Percentiles rank a stretch among this genome's conserved stretches.
phyloP scores from a whole-genome alignment of 2,329 filamentous ascomycete genomes.

The Aspergillus spinulosporus region DNA sequence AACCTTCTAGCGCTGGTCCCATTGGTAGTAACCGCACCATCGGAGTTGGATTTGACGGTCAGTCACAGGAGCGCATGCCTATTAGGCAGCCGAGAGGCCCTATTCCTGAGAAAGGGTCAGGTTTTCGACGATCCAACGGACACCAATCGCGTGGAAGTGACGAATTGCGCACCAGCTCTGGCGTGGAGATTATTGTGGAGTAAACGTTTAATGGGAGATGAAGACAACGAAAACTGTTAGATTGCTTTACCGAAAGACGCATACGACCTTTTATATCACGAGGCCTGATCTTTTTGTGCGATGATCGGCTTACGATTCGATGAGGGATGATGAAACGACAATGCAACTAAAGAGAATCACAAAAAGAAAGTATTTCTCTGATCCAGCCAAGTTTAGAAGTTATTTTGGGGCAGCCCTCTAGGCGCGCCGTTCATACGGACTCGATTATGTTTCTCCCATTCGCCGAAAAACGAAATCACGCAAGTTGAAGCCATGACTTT shows the following conservation, averaged over 20 bases:
- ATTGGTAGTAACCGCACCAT: slow-evolving; percentile 66
- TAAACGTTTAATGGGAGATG: slow-evolving; percentile 45
- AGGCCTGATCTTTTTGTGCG: slow-evolving; percentile 40
- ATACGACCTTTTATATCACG: slow-evolving; percentile 44
- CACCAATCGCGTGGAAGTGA: slow-evolving; percentile 64
- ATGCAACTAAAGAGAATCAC: slow-evolving; percentile 40
- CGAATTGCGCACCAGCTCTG: slow-evolving; percentile 61
- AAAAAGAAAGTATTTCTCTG: slow-evolving; percentile 41
- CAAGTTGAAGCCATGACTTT: slow-evolving; percentile 28
- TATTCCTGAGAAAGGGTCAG: slow-evolving; percentile 58
- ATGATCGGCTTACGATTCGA: slow-evolving; percentile 49
- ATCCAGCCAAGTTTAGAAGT: slow-evolving; percentile 46
- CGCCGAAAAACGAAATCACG: slow-evolving; percentile 32
- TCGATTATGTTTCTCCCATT: slow-evolving; percentile 27
- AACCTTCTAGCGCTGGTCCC: slow-evolving; percentile 52
- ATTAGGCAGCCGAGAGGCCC: slow-evolving; percentile 64
- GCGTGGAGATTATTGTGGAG: slow-evolving; percentile 65
- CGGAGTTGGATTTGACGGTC: slow-evolving; percentile 59
- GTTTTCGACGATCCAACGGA: slow-evolving; percentile 62
- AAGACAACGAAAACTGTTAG: slow-evolving; percentile 37
- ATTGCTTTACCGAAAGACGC: slow-evolving; percentile 44
- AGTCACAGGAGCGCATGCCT: slow-evolving; percentile 56
- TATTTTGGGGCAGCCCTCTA: slow-evolving; percentile 44
- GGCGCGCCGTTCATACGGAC: slow-evolving; percentile 34
- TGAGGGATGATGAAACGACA: slow-evolving; percentile 50